phyloP scores from a whole-genome alignment of 306 rosid genomes.

The Arachis hypogaea region DNA sequence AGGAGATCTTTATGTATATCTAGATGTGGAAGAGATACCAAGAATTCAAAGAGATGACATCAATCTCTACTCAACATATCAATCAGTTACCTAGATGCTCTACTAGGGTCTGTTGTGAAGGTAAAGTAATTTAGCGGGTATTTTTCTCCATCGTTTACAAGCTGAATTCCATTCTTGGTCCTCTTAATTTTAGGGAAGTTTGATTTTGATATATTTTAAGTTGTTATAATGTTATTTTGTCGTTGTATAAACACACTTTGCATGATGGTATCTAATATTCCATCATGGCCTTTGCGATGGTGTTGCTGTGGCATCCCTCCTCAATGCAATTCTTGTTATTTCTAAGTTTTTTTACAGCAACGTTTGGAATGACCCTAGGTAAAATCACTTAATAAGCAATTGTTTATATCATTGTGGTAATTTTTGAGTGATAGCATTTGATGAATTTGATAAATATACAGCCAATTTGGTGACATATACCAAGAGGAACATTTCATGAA shows the following conservation, averaged over 20 bases:
- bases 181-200: conserved; percentile 26
- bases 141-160: conserved; percentile 3
- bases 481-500: no score
- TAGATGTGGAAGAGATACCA: conserved; percentile 73
- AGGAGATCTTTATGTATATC: conserved; percentile 93
- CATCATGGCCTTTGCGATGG: neutral
- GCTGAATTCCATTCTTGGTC: conserved; percentile 19
- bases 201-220: conserved; percentile 16
- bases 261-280: conserved; percentile 17
- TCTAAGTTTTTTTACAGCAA: no score
- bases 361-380: no score
- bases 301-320: neutral
- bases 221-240: neutral
- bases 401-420: no score
- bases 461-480: no score
- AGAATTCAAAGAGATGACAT: conserved; percentile 95
- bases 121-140: conserved; percentile 43
- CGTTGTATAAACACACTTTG: conserved; percentile 9
- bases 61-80: conserved; percentile 77
- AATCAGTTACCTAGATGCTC: conserved; percentile 84
- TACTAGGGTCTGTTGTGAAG: conserved; percentile 76
- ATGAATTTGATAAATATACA: no score
- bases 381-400: no score
- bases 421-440: no score
- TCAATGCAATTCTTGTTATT: no score